Base-by-base conservation (phyloP, 495 filamentous ascomycete species). In the Glonium stellatum region DNA sequence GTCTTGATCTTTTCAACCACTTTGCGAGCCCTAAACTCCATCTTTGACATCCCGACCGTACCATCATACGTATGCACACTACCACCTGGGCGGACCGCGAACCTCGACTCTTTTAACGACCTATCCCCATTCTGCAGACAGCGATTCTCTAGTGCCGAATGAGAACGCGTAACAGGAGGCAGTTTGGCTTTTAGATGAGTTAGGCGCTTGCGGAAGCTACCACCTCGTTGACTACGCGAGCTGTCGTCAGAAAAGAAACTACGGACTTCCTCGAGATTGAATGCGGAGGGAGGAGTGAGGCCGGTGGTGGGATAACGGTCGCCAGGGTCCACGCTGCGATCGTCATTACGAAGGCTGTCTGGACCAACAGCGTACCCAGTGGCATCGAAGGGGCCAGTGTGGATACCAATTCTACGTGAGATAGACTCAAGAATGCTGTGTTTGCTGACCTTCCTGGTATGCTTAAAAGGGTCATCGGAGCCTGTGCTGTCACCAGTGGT, bases 211-310 rank as follows among this genome's bases (percentile, higher is more conserved):
- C 69, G 65, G 55, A 75, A 57, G 23, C 57, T 64, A 8, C 60
- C 50, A 9, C 55, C 36, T 25, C 48, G 61, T 15, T 71, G 36
- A 3, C 46, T 47, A 8, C 63, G 55, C 4, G 72, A 75, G 64
- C 71, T 76, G 54, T 77, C 70, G 47, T 77, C 74, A 4, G 72
- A 75, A 61, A 77, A 77, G 58, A 71, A 72, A 52, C 72, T 76
- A 39, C 67, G 66, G 8, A 70, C 69, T 49, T 77, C 74, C 27
- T 64, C 60, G 15, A 73, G 41, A 54, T 67, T 67, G 19, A 69
- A 54, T 25, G 42, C 62, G 5, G 59, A 61, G 1, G 69, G 63
- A 36, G 71, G 68, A 12, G 66, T 69, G 3, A 74, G 62, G 36
- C 61, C 58, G 37, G 64, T 64, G 8, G 69, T 71, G 13, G 71